Percentiles rank a stretch among this genome's conserved stretches.
phyloP scores from a whole-genome alignment of 2,329 filamentous ascomycete genomes.

The Claviceps africana region DNA sequence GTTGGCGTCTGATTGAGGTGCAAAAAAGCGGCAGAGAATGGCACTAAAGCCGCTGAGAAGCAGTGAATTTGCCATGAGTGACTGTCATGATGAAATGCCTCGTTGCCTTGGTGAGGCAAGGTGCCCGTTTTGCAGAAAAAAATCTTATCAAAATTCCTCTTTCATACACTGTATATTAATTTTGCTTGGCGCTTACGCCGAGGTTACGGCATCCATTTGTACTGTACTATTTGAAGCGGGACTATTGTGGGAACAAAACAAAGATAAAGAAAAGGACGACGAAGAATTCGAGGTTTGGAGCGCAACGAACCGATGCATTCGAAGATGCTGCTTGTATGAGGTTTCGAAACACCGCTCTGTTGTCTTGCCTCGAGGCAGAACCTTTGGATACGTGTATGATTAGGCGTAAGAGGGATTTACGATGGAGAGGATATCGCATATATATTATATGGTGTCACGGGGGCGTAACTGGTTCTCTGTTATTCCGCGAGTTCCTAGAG shows the following conservation, averaged over 20 bases:
- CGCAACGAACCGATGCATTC: background rate
- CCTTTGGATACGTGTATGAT: constrained; percentile 18
- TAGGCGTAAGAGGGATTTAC: constrained; percentile 7
- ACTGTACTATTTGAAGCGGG: constrained; percentile 5
- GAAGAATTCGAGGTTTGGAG: background rate
- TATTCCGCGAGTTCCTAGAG: too few species aligned
- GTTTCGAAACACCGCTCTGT: constrained; percentile 20
- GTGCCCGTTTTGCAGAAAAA: background rate
- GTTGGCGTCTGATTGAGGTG: constrained; percentile 95
- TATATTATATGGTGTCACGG: constrained; percentile 3
- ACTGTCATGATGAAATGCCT: background rate
- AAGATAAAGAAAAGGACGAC: background rate
- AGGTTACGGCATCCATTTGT: constrained; percentile 9
- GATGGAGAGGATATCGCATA: constrained; percentile 10
- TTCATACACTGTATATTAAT: constrained; percentile 3
- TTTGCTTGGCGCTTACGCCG: background rate
- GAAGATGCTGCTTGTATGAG: constrained; percentile 11
- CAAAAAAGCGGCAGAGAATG: constrained; percentile 95
- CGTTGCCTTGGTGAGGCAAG: background rate
- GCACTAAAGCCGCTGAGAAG: constrained; percentile 27
- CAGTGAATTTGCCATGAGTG: background rate
- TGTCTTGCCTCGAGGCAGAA: constrained; percentile 10
- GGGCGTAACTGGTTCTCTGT: too few species aligned
- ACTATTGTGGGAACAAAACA: constrained; percentile 5
- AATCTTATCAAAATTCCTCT: background rate